phyloP scores from a whole-genome alignment of 2,329 filamentous ascomycete species.

The Coniosporium tulheliwenetii region DNA sequence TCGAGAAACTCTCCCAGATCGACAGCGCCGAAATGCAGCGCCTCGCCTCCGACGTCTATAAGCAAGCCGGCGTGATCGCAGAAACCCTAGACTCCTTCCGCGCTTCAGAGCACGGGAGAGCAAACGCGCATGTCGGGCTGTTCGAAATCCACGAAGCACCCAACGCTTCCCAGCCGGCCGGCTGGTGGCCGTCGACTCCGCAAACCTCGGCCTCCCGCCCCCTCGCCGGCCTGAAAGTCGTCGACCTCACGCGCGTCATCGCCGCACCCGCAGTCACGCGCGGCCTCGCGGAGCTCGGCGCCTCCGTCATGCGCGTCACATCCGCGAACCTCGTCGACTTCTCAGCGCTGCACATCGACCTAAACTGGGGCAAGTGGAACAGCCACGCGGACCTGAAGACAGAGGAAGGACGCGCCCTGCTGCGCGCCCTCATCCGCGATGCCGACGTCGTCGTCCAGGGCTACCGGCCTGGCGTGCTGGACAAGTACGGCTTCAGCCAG shows the following conservation, averaged over 20 bases:
- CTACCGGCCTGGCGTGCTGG: constrained; percentile 32
- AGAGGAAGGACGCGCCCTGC: constrained; percentile 19
- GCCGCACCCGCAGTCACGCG: constrained; percentile 59
- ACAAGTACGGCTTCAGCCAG: constrained; percentile 29
- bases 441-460: constrained; percentile 36
- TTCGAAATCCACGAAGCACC: constrained; percentile 5
- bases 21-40: constrained; percentile 19
- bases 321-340: constrained; percentile 48
- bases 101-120: constrained; percentile 16
- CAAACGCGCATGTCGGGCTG: constrained; percentile 7
- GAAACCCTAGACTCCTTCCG: constrained; percentile 25
- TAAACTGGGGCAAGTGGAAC: constrained; percentile 37
- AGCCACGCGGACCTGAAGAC: constrained; percentile 26
- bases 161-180: not conserved
- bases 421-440: constrained; percentile 26
- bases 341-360: constrained; percentile 23
- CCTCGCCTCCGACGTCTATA: constrained; percentile 17
- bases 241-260: constrained; percentile 62
- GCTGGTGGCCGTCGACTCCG: not conserved
- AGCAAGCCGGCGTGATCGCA: constrained; percentile 25
- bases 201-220: not conserved
- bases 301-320: constrained; percentile 58
- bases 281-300: constrained; percentile 60
- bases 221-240: constrained; percentile 49
- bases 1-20: constrained; percentile 17